Evolutionary conservation across 2,329 filamentous ascomycete species (phyloP), one percentile per base, ranked within the genome.

Genomic region (Neofusicoccum sp.): DNA sequence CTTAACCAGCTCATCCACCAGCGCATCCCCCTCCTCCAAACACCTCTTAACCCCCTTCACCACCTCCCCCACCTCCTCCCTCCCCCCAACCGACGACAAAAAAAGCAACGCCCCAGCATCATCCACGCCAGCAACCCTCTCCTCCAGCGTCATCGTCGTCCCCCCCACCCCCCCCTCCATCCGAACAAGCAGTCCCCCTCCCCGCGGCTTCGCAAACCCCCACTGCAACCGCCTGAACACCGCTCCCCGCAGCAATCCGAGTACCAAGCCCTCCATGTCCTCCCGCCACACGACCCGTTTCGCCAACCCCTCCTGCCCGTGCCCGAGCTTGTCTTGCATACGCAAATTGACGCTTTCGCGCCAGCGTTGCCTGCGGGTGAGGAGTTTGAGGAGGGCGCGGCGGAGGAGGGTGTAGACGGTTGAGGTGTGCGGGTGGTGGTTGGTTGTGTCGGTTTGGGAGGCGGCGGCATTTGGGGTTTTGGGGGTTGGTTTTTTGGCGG

Each of bases 181-280:
- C 8, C 59, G 44, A 26, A 11, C 9, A 7, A 61, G 2, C 16
- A 56, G 24, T 14, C 51, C 59, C 5, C 51, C 68, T 6, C 70
- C 69, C 3, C 51, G 58, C 33, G 67, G 66, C 12, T 63, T 63
- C 6, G 9, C 9, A 45, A 73, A 71, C 51, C 65, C 69, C 62
- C 69, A 74, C 40, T 71, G 69, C 45, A 83, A 63, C n/a, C 71
- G 69, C 56, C 70, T 73, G 6, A 72, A 48, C 0, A 74, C 69
- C 8, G 73, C 68, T 45, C 67, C 70, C 20, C 73, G 72, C 68
- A 81, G 69, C 47, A 73, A 63, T 6, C 63, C 65, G 0, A 78
- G 64, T 3, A 81, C 65, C 47, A 80, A 73, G 3, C 73, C 69
- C 3, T 78, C 67, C 76, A 82, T 81, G 65, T 83, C 79, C 53